phyloP scores from a whole-genome alignment of 2,329 filamentous ascomycete genomes.

The Penicillium sp. region DNA sequence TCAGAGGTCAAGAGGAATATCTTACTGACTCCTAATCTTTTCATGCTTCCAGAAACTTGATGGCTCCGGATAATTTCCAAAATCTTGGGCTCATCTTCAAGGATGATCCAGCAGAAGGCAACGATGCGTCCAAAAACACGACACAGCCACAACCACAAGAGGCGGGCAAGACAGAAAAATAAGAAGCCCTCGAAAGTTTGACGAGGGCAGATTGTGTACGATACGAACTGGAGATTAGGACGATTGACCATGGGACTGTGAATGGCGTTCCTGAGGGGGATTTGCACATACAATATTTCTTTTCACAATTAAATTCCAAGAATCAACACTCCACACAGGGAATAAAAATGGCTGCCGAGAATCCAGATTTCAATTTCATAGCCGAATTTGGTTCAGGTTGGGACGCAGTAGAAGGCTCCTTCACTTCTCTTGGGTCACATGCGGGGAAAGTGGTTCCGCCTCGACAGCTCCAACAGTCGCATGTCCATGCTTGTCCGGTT shows the following conservation, averaged over 20 bases:
- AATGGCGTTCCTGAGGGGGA: constrained; percentile 13
- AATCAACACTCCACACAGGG: constrained; percentile 1
- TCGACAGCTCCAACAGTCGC: constrained; percentile 2
- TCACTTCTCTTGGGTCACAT: background rate
- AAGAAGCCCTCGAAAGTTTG: background rate
- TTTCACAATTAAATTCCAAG: constrained; percentile 5
- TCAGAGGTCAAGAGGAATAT: background rate
- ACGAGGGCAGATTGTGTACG: constrained; percentile 10
- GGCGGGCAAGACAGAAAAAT: constrained; percentile 10
- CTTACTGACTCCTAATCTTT: constrained; percentile 1
- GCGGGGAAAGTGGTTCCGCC: constrained; percentile 18
- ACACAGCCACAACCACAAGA: constrained; percentile 5
- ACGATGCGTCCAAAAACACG: background rate
- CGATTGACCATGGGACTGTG: constrained; percentile 1
- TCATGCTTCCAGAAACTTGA: constrained; percentile 63
- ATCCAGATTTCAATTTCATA: no score
- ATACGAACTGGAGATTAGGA: constrained; percentile 12
- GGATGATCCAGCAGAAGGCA: constrained; percentile 22
- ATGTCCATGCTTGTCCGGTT: constrained; percentile 14
- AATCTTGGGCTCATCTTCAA: constrained; percentile 75
- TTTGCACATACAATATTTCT: constrained; percentile 17
- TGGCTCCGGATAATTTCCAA: constrained; percentile 92
- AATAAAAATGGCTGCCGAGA: background rate
- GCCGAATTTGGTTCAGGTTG: no score
- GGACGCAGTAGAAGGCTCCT: no score